phyloP scores from a whole-genome alignment of 768 basidiomycete genomes.

The Tylopilus cervinicoccineus region DNA sequence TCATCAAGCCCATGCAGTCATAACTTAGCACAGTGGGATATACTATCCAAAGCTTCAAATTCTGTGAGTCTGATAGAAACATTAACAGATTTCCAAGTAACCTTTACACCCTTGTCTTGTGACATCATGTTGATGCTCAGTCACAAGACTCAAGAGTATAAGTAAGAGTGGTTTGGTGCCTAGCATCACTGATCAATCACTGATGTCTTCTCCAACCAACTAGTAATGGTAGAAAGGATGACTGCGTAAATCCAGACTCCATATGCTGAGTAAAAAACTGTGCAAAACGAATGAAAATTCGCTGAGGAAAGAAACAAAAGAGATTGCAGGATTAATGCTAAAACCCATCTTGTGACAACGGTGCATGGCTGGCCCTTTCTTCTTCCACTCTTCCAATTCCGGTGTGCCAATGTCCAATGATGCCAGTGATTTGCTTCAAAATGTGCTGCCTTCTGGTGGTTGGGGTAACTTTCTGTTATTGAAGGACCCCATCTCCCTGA shows the following conservation, averaged over 20 bases:
- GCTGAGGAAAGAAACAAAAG: slow-evolving; percentile 12
- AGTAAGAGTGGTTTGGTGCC: not conserved
- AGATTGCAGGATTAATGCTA: slow-evolving; percentile 22
- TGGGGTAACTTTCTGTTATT: slow-evolving; percentile 93
- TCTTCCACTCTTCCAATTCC: slow-evolving; percentile 14
- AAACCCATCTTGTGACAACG: slow-evolving; percentile 13
- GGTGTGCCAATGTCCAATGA: not conserved
- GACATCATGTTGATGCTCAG: not conserved
- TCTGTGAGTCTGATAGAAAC: not conserved
- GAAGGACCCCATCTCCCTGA: slow-evolving; percentile 91
- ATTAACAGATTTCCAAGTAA: not conserved
- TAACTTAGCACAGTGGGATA: no score
- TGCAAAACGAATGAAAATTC: slow-evolving; percentile 14
- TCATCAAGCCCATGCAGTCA: no score
- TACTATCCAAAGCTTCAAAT: no score
- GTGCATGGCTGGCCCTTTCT: slow-evolving; percentile 9
- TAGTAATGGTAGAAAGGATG: not conserved
- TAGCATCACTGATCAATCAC: not conserved
- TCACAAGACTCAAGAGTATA: not conserved
- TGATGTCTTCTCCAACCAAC: not conserved
- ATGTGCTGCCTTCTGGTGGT: slow-evolving; percentile 82
- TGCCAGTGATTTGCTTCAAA: slow-evolving; percentile 34
- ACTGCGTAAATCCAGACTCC: not conserved
- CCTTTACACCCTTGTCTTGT: not conserved
- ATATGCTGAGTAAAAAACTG: not conserved